These are phyloP conservation scores for Penicillium turbatum DNA, from an alignment of 495 filamentous ascomycete species.

Conservation along the genomic window DNA sequence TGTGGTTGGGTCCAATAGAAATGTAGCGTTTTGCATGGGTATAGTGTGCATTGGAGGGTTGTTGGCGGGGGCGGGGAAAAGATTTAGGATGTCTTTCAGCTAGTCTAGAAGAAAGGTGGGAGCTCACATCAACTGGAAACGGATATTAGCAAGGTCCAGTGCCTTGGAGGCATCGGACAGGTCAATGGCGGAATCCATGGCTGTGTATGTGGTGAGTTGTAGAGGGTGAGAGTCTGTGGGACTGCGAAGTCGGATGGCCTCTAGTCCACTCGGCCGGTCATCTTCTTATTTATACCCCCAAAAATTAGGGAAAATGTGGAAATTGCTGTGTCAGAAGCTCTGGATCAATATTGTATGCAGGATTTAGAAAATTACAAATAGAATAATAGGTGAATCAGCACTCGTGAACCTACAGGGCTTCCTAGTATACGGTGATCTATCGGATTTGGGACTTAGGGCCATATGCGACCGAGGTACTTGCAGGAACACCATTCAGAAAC, in stretches of 20 bases:
- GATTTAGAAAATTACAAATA: neutral
- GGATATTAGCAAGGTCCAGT: conserved; percentile 85
- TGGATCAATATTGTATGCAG: neutral
- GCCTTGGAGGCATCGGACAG: conserved; percentile 77
- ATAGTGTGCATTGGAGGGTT: neutral
- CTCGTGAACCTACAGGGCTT: neutral
- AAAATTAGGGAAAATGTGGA: neutral
- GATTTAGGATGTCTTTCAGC: neutral
- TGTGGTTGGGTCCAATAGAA: neutral
- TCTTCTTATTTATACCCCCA: neutral
- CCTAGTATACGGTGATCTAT: neutral
- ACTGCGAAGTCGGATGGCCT: conserved; percentile 20
- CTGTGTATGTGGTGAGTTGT: conserved; percentile 10
- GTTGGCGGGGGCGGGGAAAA: conserved; percentile 13
- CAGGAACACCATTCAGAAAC: neutral
- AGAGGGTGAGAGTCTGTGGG: conserved; percentile 9
- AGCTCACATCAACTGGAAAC: conserved; percentile 88
- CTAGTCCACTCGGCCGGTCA: conserved; percentile 1
- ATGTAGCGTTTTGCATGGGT: neutral
- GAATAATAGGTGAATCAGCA: neutral
- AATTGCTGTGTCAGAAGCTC: neutral
- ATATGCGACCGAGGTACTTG: conserved; percentile 3
- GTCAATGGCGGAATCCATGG: conserved; percentile 89
- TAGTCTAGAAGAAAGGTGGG: neutral
- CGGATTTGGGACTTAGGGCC: neutral